Conservation (phyloP, 345 rosid species). For the Hirschfeldia incana region DNA sequence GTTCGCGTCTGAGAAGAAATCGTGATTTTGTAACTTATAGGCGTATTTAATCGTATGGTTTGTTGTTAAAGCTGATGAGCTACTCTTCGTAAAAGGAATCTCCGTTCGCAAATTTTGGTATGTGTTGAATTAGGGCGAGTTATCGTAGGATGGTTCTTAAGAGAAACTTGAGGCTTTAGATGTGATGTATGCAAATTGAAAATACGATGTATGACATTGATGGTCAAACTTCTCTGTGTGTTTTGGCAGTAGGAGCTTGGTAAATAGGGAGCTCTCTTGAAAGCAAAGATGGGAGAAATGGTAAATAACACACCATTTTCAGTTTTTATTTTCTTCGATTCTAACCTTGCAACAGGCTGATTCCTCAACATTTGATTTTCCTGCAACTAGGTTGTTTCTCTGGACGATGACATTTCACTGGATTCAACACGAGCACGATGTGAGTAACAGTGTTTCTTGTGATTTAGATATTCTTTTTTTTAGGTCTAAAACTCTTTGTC, state of each 20-base stretch:
- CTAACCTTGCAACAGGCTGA: neutral
- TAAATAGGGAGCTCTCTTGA: neutral
- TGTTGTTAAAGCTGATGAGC: neutral
- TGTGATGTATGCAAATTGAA: neutral
- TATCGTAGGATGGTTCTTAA: neutral
- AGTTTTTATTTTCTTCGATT: neutral
- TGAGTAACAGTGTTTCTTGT: conserved; percentile 28
- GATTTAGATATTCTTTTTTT: neutral
- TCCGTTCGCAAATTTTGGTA: neutral
- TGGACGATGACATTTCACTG: conserved; percentile 63
- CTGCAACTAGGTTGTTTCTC: conserved; percentile 53
- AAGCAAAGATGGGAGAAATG: conserved; percentile 51
- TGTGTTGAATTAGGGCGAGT: conserved; percentile 1
- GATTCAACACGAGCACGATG: conserved; percentile 84
- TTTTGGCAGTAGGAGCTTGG: conserved; percentile 13
- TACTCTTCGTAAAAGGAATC: neutral
- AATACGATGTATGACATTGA: conserved; percentile 15
- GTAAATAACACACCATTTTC: conserved; percentile 27
- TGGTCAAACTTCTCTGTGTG: conserved; percentile 3
- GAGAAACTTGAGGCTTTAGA: neutral
- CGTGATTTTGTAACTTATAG: neutral
- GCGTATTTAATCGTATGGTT: conserved; percentile 18
- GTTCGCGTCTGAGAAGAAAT: neutral
- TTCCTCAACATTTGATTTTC: neutral
- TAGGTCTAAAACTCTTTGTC: neutral